Percentiles rank a stretch among this genome's conserved stretches.
Evolutionary conservation across 78 protist genomes (phyloP).

Genomic region (Planoprotostelium fungivorum): DNA sequence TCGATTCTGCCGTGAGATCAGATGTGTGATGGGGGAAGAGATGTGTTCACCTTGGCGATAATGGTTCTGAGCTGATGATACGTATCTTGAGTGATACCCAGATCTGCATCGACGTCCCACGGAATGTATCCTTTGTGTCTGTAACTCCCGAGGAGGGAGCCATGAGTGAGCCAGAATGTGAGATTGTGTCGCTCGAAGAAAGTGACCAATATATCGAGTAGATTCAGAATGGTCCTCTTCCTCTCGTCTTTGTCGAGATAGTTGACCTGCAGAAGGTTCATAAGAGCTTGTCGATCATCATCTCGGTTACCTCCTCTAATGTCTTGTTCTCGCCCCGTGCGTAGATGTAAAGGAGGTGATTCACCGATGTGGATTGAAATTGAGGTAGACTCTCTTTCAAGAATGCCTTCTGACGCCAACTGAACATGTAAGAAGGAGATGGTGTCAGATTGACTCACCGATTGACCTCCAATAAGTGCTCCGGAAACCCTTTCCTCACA

Average conservation of each 20-base stretch:
- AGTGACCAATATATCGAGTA: not conserved
- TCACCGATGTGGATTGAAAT: not conserved
- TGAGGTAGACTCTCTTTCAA: not conserved
- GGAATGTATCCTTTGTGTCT: not conserved
- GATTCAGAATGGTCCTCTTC: not conserved
- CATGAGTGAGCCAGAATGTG: not conserved
- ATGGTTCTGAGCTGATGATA: not conserved
- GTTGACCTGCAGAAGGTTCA: not conserved
- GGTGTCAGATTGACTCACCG: not conserved
- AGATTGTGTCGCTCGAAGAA: not conserved
- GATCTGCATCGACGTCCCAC: not conserved
- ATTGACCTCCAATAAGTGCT: not conserved
- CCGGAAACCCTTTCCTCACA: not conserved
- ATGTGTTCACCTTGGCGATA: not conserved
- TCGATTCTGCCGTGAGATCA: not conserved
- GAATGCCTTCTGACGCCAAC: not conserved
- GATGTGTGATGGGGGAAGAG: not conserved
- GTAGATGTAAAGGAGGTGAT: not conserved
- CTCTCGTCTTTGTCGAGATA: not conserved
- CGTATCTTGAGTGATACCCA: not conserved
- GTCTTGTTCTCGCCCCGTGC: not conserved
- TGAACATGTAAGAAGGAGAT: not conserved
- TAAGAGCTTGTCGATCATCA: not conserved
- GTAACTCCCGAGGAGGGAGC: not conserved
- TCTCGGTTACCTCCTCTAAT: not conserved